These are phyloP conservation scores for Sugiyamaella castrensis DNA, from an alignment of 1,139 yeast species.

Conservation along the genomic window DNA sequence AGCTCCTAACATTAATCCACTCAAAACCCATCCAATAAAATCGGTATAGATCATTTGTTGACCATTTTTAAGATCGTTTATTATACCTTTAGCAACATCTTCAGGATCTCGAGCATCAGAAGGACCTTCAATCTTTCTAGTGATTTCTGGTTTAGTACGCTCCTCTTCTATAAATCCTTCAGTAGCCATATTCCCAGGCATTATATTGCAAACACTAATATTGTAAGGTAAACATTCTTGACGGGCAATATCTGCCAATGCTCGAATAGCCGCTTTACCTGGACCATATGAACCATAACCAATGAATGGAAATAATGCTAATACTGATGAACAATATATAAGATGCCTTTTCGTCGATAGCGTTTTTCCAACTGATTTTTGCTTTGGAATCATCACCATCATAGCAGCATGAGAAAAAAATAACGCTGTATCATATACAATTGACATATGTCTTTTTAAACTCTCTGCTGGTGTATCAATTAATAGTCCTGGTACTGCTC, in stretches of 20 bases:
- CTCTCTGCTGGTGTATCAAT: slow-evolving; percentile 60
- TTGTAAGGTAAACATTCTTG: slow-evolving; percentile 75
- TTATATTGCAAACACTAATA: slow-evolving; percentile 53
- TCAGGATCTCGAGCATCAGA: slow-evolving; percentile 67
- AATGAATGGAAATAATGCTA: slow-evolving; percentile 80
- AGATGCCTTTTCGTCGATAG: slow-evolving; percentile 48
- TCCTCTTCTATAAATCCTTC: slow-evolving; percentile 87
- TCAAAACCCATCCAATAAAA: slow-evolving; percentile 76
- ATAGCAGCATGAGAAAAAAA: slow-evolving; percentile 61
- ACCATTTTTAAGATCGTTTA: slow-evolving; percentile 59
- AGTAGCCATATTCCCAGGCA: slow-evolving; percentile 86
- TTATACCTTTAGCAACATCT: slow-evolving; percentile 60
- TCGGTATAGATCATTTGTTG: slow-evolving; percentile 79
- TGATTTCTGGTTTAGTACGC: slow-evolving; percentile 79
- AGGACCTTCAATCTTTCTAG: slow-evolving; percentile 80
- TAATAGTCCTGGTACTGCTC: slow-evolving; percentile 76
- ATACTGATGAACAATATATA: slow-evolving; percentile 74
- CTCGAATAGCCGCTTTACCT: slow-evolving; percentile 72
- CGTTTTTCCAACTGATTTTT: slow-evolving; percentile 15
- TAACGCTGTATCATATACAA: slow-evolving; percentile 72
- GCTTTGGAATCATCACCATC: slow-evolving; percentile 42
- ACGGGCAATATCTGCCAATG: slow-evolving; percentile 71
- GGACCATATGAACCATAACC: slow-evolving; percentile 95
- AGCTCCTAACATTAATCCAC: slow-evolving; percentile 65
- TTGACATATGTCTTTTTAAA: slow-evolving; percentile 56